Conservation (phyloP, 495 filamentous ascomycete genomes). For the Annulohypoxylon stygium region DNA sequence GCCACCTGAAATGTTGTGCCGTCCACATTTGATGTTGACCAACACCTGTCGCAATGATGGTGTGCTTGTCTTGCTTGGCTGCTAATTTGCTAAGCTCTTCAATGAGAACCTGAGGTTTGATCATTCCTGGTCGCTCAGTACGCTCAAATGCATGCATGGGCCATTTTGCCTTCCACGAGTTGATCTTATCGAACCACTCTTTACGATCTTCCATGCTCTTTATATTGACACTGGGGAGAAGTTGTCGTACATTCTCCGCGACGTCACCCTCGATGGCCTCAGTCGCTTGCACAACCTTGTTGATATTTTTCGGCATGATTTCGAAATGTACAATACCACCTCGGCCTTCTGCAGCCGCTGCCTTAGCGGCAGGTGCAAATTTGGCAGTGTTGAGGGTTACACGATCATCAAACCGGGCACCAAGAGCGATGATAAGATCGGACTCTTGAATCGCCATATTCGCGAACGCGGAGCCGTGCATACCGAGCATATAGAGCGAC, state of each 20-base stretch:
- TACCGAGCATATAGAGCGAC: slow-evolving; percentile 84
- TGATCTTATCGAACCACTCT: slow-evolving; percentile 90
- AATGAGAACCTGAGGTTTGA: slow-evolving; percentile 91
- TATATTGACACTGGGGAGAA: slow-evolving; percentile 75
- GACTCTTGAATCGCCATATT: slow-evolving; percentile 85
- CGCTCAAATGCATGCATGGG: slow-evolving; percentile 81
- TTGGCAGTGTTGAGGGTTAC: slow-evolving; percentile 74
- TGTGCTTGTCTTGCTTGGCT: slow-evolving; percentile 77
- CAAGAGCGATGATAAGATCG: slow-evolving; percentile 82
- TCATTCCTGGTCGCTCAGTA: slow-evolving; percentile 74
- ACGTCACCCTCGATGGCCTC: slow-evolving; percentile 85
- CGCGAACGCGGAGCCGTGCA: slow-evolving; percentile 84
- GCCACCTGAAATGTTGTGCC: slow-evolving; percentile 94
- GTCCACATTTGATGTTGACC: slow-evolving; percentile 99
- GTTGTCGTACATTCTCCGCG: slow-evolving; percentile 74
- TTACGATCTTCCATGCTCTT: slow-evolving; percentile 71
- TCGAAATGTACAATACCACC: slow-evolving; percentile 87
- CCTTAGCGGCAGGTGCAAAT: slow-evolving; percentile 76
- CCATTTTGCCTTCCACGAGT: slow-evolving; percentile 87
- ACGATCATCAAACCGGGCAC: slow-evolving; percentile 82
- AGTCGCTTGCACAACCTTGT: slow-evolving; percentile 86
- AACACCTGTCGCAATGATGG: slow-evolving; percentile 90
- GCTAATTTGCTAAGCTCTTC: slow-evolving; percentile 83
- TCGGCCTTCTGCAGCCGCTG: slow-evolving; percentile 75
- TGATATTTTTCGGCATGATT: slow-evolving; percentile 88